phyloP scores from a whole-genome alignment of 768 basidiomycete genomes.

The Suillus sp. region DNA sequence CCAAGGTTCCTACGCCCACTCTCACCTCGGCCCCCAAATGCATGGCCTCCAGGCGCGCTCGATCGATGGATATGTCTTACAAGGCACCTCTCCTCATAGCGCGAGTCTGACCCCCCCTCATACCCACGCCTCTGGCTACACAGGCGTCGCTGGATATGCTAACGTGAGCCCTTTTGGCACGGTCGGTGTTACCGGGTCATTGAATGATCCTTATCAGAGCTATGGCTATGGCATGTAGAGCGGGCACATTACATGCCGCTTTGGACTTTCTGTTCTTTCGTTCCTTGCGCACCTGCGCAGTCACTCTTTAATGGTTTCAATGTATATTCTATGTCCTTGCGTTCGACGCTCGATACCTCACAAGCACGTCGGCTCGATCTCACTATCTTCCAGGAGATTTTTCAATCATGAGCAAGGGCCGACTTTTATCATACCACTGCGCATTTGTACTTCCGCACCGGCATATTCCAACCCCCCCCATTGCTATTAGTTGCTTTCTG shows the following conservation, averaged over 20 bases:
- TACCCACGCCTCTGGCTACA: slow-evolving; percentile 56
- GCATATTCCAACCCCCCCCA: slow-evolving; percentile 51
- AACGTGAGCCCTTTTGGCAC: slow-evolving; percentile 57
- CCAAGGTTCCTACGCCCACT: slow-evolving; percentile 60
- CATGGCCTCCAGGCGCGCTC: slow-evolving; percentile 68
- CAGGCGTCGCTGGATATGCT: slow-evolving; percentile 51
- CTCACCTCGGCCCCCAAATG: slow-evolving; percentile 55
- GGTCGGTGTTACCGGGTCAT: slow-evolving; percentile 50
- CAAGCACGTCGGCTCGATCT: slow-evolving; percentile 38
- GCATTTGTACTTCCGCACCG: slow-evolving; percentile 72
- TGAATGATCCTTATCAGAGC: slow-evolving; percentile 77
- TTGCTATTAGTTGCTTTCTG: slow-evolving; percentile 42
- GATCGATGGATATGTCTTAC: slow-evolving; percentile 82
- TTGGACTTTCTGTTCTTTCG: slow-evolving; percentile 17
- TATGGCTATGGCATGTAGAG: slow-evolving; percentile 83
- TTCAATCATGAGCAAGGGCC: slow-evolving; percentile 37
- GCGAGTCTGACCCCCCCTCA: slow-evolving; percentile 61
- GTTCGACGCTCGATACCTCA: slow-evolving; percentile 39
- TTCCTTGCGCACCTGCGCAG: slow-evolving; percentile 19
- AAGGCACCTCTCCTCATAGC: slow-evolving; percentile 69
- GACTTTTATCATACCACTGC: slow-evolving; percentile 51
- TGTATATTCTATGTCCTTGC: slow-evolving; percentile 39
- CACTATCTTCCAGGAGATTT: slow-evolving; percentile 39
- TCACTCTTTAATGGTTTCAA: slow-evolving; percentile 38
- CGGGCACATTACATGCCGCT: slow-evolving; percentile 9